These are phyloP conservation scores for Fusarium xylarioides DNA, from an alignment of 2,329 filamentous ascomycete species.

Conservation along the genomic window DNA sequence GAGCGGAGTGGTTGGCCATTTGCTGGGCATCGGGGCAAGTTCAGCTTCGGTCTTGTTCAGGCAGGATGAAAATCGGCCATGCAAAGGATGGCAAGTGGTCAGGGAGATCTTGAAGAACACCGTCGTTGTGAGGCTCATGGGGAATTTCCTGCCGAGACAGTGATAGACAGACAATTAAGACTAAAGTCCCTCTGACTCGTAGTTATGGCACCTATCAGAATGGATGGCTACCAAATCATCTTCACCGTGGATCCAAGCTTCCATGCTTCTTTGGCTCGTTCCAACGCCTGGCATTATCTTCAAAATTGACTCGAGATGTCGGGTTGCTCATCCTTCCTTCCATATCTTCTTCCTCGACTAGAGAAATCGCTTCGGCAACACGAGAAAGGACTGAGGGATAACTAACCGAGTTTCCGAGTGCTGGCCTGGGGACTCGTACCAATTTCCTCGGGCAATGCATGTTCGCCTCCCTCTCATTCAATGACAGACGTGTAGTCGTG, in stretches of 20 bases:
- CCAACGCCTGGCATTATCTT: neutral
- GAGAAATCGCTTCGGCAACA: neutral
- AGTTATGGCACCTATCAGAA: neutral
- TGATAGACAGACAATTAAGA: neutral
- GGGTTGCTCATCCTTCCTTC: neutral
- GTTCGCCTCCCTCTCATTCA: neutral
- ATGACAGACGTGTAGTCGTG: neutral
- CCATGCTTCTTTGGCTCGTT: neutral
- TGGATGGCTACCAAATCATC: too few species aligned
- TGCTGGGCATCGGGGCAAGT: constrained; percentile 57
- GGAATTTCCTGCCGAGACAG: too few species aligned
- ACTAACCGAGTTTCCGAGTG: neutral
- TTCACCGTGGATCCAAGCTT: too few species aligned
- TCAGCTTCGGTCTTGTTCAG: neutral
- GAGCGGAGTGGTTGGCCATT: constrained; percentile 55
- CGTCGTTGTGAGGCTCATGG: neutral
- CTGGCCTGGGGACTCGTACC: too few species aligned
- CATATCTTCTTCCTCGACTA: neutral
- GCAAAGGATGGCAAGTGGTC: neutral
- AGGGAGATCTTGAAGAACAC: neutral
- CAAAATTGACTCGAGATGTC: neutral
- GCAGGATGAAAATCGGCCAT: neutral
- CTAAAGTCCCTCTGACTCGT: neutral
- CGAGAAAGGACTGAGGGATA: neutral
- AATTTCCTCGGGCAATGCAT: too few species aligned